These are phyloP conservation scores for Phytophthora sp. DNA, from an alignment of 352 stramenopile genomes.

Conservation along the genomic window DNA sequence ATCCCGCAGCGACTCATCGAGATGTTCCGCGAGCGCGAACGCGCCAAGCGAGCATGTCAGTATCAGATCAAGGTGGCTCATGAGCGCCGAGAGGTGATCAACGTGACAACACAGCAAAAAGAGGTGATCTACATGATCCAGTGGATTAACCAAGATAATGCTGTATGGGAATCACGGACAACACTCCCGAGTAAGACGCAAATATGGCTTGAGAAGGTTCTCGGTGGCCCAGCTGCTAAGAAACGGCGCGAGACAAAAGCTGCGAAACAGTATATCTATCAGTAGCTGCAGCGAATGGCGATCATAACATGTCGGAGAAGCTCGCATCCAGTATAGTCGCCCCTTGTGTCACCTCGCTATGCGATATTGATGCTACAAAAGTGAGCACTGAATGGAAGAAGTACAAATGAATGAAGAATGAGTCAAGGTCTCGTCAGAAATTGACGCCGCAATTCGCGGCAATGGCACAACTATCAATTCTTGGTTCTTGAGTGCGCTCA, in stretches of 20 bases:
- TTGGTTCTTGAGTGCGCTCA: slow-evolving; percentile 6
- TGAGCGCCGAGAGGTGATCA: slow-evolving; percentile 60
- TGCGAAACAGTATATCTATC: slow-evolving; percentile 34
- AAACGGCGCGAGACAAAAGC: slow-evolving; percentile 49
- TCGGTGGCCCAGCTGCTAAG: slow-evolving; percentile 40
- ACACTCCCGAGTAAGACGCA: slow-evolving; percentile 62
- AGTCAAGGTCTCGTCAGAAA: slow-evolving; percentile 23
- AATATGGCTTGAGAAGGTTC: slow-evolving; percentile 77
- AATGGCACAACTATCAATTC: slow-evolving; percentile 13
- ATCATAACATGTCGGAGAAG: neutral
- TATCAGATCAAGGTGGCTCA: slow-evolving; percentile 66
- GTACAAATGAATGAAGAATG: slow-evolving; percentile 37
- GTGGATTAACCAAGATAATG: slow-evolving; percentile 54
- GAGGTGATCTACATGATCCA: slow-evolving; percentile 80
- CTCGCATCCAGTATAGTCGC: neutral
- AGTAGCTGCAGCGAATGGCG: slow-evolving; percentile 5
- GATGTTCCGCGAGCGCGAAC: slow-evolving; percentile 62
- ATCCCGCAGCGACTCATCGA: slow-evolving; percentile 68
- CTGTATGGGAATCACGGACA: slow-evolving; percentile 62
- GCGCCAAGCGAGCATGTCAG: slow-evolving; percentile 48
- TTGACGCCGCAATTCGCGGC: slow-evolving; percentile 12
- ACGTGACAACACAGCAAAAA: slow-evolving; percentile 56
- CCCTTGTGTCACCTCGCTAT: neutral
- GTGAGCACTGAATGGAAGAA: slow-evolving; percentile 32
- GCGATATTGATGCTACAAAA: slow-evolving; percentile 14